A percentile compares a stretch with the other conserved stretches of the same genome.
Evolutionary conservation across 73 alveolate species (phyloP).

Genomic region (Effrenium voratum): DNA sequence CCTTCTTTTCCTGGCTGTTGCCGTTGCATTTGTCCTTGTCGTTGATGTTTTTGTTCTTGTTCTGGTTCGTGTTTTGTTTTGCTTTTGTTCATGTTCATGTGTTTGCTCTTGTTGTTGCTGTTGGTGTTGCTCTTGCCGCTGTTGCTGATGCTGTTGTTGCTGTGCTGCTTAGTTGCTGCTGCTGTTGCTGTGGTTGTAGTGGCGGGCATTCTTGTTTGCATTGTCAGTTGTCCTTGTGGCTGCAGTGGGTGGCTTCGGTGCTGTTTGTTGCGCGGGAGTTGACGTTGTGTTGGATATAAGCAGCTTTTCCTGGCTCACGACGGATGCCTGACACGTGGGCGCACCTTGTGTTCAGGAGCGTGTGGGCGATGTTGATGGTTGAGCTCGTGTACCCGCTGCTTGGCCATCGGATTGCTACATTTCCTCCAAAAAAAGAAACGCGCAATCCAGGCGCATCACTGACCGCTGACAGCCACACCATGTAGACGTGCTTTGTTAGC

Average conservation of each 20-base stretch:
- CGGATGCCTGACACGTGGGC: no score
- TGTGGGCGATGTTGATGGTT: slow-evolving; percentile 27
- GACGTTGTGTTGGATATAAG: no score
- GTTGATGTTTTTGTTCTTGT: background rate
- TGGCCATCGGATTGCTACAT: background rate
- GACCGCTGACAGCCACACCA: background rate
- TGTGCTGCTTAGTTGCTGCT: background rate
- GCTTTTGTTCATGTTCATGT: background rate
- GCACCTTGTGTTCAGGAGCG: background rate
- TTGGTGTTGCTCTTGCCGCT: no score
- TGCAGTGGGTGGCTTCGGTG: background rate
- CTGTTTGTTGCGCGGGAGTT: no score
- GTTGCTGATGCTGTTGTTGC: background rate
- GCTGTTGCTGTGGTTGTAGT: background rate
- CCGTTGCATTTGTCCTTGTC: background rate
- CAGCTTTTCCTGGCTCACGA: no score
- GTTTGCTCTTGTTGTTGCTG: background rate
- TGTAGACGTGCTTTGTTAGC: background rate
- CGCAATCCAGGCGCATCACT: background rate
- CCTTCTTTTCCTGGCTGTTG: background rate
- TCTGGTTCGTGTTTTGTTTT: background rate
- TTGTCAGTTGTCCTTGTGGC: background rate
- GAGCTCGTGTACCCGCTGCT: slow-evolving; percentile 44
- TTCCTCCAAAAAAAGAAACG: background rate
- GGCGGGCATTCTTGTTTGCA: background rate